phyloP scores from a whole-genome alignment of 164 flowering plant genomes.

The Warburgia ugandensis region DNA sequence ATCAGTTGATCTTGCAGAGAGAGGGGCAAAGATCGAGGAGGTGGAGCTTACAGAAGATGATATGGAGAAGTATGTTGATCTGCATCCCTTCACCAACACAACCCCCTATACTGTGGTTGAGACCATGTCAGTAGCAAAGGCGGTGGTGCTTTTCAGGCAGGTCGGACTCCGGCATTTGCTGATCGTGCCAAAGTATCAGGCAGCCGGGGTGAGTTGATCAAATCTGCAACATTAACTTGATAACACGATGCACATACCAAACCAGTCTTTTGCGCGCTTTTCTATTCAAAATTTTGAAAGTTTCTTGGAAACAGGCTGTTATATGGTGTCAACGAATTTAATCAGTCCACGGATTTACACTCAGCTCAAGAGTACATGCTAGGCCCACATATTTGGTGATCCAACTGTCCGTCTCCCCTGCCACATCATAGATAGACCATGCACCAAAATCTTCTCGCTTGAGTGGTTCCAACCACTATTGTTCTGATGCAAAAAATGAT shows the following conservation, averaged over 20 bases:
- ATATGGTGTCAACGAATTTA: background rate
- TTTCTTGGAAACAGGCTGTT: background rate
- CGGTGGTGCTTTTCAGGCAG: constrained; percentile 70
- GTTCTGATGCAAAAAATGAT: no score
- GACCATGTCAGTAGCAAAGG: constrained; percentile 89
- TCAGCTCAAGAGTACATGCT: background rate
- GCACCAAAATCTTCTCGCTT: no score
- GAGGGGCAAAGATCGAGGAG: constrained; percentile 49
- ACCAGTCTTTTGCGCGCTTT: background rate
- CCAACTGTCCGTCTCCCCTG: no score
- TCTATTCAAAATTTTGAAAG: background rate
- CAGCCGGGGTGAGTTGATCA: constrained; percentile 59
- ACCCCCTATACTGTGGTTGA: constrained; percentile 85
- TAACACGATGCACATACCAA: background rate
- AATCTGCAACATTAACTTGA: background rate
- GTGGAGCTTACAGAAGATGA: constrained; percentile 52
- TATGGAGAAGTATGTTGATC: constrained; percentile 86
- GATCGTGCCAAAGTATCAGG: constrained; percentile 69
- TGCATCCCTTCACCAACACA: constrained; percentile 84
- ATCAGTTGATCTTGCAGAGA: constrained; percentile 70
- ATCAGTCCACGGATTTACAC: background rate
- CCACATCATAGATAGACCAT: no score
- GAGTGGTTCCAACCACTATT: no score
- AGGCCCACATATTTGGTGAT: background rate
- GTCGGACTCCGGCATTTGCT: constrained; percentile 83